Conservation (phyloP, 2,329 filamentous ascomycete species). For the Aureobasidium subglaciale region DNA sequence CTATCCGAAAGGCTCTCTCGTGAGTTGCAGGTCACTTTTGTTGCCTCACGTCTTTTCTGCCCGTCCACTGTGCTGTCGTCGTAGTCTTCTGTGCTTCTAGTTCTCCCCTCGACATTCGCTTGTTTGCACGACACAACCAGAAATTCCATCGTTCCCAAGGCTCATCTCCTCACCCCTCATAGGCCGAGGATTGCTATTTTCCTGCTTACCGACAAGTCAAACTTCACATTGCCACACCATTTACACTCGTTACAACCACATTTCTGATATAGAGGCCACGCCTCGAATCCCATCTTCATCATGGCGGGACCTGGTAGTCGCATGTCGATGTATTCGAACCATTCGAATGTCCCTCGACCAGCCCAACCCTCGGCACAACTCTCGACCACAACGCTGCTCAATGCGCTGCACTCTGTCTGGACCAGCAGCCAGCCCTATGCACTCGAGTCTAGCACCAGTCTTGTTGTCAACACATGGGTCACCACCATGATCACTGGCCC, state of each 20-base stretch:
- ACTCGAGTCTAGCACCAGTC: slow-evolving; percentile 80
- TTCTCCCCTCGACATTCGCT: slow-evolving; percentile 4
- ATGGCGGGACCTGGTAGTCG: slow-evolving; percentile 50
- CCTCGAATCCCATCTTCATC: background rate
- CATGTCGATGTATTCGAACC: slow-evolving; percentile 54
- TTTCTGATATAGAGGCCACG: background rate
- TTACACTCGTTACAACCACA: background rate
- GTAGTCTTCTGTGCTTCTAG: background rate
- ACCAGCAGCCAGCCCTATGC: slow-evolving; percentile 72
- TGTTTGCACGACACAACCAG: background rate
- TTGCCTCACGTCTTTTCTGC: slow-evolving; percentile 8
- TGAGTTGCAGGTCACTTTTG: slow-evolving; percentile 1
- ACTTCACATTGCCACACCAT: background rate
- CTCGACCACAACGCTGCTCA: slow-evolving; percentile 87
- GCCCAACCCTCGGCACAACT: slow-evolving; percentile 68
- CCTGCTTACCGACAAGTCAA: background rate
- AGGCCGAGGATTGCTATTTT: background rate
- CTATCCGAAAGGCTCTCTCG: background rate
- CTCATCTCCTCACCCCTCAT: background rate
- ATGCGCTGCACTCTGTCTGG: slow-evolving; percentile 85
- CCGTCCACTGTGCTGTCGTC: background rate
- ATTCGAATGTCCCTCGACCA: slow-evolving; percentile 50
- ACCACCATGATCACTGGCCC: slow-evolving; percentile 66
- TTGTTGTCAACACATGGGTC: slow-evolving; percentile 94
- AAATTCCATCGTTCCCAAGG: background rate